A percentile compares a stretch with the other conserved stretches of the same genome.
phyloP scores from a whole-genome alignment of 805 yeast species.

The Jamesozyma piceae region DNA sequence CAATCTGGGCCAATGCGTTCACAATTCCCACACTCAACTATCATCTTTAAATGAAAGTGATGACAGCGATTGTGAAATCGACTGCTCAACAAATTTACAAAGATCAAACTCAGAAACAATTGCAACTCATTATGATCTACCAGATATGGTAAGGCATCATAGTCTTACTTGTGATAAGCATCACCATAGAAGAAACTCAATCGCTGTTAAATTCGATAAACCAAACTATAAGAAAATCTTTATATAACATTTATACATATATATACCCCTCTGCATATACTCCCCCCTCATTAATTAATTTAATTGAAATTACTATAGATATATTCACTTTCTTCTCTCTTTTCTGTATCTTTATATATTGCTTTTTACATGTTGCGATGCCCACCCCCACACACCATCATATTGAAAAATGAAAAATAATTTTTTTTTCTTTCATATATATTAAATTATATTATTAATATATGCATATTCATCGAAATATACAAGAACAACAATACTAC shows the following conservation, averaged over 20 bases:
- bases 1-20: too few species aligned
- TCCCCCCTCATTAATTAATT: not conserved
- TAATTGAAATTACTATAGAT: not conserved
- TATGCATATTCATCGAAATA: too few species aligned
- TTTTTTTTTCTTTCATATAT: too few species aligned
- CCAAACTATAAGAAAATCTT: slow-evolving; percentile 5
- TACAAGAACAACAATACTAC: not conserved
- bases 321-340: not conserved
- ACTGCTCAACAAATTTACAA: not conserved
- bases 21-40: too few species aligned
- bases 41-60: too few species aligned
- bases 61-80: too few species aligned
- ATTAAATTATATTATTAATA: too few species aligned
- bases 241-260: too few species aligned
- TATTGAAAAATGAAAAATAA: too few species aligned
- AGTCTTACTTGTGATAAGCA: slow-evolving; percentile 11
- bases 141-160: not conserved
- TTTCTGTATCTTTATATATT: not conserved
- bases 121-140: too few species aligned
- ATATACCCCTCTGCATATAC: not conserved
- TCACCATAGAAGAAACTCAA: slow-evolving; percentile 26
- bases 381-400: too few species aligned
- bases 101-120: not conserved
- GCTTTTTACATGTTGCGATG: too few species aligned
- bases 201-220: slow-evolving; percentile 21